A percentile compares a stretch with the other conserved stretches of the same genome.
Conservation (phyloP, 805 yeast genomes). For the Kregervanrija delftensis region DNA sequence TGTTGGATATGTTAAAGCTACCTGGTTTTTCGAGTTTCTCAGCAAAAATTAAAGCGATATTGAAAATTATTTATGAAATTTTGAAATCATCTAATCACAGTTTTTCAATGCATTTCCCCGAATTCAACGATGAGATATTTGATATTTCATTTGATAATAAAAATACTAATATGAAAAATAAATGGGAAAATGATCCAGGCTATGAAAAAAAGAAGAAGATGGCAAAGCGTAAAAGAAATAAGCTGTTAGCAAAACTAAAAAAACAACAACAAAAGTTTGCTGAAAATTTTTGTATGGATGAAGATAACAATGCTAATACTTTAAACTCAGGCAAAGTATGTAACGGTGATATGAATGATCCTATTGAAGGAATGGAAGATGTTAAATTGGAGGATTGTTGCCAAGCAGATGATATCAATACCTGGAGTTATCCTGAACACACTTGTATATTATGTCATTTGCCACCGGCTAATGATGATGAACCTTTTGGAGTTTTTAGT, state of each 20-base stretch:
- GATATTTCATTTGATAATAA: slow-evolving; percentile 3
- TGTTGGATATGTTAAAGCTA: slow-evolving; percentile 1
- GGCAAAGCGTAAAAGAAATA: slow-evolving; percentile 65
- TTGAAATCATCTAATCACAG: slow-evolving; percentile 1
- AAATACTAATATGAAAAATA: neutral
- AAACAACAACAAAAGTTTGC: slow-evolving; percentile 75
- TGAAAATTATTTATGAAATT: slow-evolving; percentile 1
- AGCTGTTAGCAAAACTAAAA: slow-evolving; percentile 70
- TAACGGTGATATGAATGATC: slow-evolving; percentile 22
- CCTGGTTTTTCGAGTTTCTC: slow-evolving; percentile 4
- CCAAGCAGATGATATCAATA: slow-evolving; percentile 11
- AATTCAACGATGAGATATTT: slow-evolving; percentile 10
- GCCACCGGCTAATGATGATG: slow-evolving; percentile 50
- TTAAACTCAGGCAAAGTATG: slow-evolving; percentile 28
- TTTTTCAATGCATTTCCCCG: slow-evolving; percentile 1
- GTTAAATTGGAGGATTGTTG: neutral
- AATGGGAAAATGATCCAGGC: slow-evolving; percentile 29
- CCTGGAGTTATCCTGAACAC: slow-evolving; percentile 67
- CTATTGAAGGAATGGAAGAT: slow-evolving; percentile 16
- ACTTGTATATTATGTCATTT: slow-evolving; percentile 80
- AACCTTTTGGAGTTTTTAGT: slow-evolving; percentile 71
- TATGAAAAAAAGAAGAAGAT: slow-evolving; percentile 54
- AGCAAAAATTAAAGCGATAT: slow-evolving; percentile 3
- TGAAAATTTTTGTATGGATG: slow-evolving; percentile 30
- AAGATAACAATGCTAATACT: slow-evolving; percentile 29